These are phyloP conservation scores for Venturia aucupariae DNA, from an alignment of 2,329 filamentous ascomycete species.

Conservation along the genomic window DNA sequence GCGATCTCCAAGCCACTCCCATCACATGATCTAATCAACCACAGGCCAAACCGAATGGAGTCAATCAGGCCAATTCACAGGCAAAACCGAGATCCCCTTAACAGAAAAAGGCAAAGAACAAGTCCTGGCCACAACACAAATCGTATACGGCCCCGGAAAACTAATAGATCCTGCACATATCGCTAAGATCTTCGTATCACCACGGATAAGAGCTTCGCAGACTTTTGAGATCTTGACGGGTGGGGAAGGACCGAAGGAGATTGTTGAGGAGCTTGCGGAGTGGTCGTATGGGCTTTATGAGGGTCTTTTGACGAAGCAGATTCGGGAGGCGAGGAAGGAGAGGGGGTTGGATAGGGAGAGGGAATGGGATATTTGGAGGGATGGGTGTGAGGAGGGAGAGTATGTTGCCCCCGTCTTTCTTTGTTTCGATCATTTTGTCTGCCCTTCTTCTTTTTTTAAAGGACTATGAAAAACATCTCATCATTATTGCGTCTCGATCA, in stretches of 20 bases:
- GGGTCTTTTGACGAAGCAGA: constrained; percentile 11
- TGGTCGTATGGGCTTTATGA: constrained; percentile 14
- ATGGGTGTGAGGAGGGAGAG: constrained; percentile 81
- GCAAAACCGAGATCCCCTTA: constrained; percentile 5
- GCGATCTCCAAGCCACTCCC: background rate
- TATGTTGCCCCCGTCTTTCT: constrained; percentile 5
- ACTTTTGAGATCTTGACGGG: constrained; percentile 34
- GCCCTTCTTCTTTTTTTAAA: too few relatives aligned
- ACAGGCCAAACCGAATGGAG: constrained; percentile 12
- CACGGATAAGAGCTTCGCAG: constrained; percentile 38
- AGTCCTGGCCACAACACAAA: constrained; percentile 35
- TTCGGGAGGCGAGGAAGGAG: constrained; percentile 36
- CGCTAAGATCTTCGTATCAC: constrained; percentile 41
- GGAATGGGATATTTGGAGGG: constrained; percentile 80
- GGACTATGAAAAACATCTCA: too few relatives aligned
- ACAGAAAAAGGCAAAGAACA: constrained; percentile 30
- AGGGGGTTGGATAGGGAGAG: constrained; percentile 45
- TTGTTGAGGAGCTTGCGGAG: constrained; percentile 5
- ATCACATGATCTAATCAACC: background rate
- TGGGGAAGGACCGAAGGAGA: background rate
- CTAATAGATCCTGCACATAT: constrained; percentile 43
- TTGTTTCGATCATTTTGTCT: too few relatives aligned
- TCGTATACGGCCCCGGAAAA: constrained; percentile 41
- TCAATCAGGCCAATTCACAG: constrained; percentile 11
- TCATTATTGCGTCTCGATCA: background rate